These are phyloP conservation scores for Phoenix roebelenii DNA, from an alignment of 176 grass and related monocot species.

Conservation along the genomic window DNA sequence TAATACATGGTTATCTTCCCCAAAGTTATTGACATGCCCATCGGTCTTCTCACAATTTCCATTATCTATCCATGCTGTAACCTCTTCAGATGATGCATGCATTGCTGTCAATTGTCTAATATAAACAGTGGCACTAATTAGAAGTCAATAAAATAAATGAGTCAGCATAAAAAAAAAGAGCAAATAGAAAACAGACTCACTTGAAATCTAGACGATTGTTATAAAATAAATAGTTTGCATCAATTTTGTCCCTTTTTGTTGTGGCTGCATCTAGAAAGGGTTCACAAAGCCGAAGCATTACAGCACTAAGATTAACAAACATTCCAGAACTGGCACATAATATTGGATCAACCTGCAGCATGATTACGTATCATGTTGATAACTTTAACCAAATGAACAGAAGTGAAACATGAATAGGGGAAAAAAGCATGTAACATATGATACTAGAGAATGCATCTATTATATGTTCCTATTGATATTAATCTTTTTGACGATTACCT, in stretches of 20 bases:
- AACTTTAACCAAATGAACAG: not conserved
- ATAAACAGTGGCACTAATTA: slow-evolving; percentile 13
- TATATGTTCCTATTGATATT: not conserved
- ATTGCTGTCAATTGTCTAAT: slow-evolving; percentile 79
- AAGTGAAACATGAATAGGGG: too few relatives aligned
- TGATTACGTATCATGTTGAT: slow-evolving; percentile 1
- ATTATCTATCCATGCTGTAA: slow-evolving; percentile 64
- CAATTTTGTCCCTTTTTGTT: slow-evolving; percentile 84
- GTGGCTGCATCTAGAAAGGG: slow-evolving; percentile 69
- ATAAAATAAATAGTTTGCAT: slow-evolving; percentile 72
- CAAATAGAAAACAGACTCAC: slow-evolving; percentile 22
- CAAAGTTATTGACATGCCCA: slow-evolving; percentile 23
- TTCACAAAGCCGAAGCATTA: slow-evolving; percentile 87
- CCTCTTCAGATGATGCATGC: slow-evolving; percentile 94
- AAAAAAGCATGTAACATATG: too few relatives aligned
- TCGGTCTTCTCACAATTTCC: slow-evolving; percentile 34
- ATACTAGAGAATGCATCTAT: too few relatives aligned
- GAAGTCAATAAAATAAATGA: slow-evolving; percentile 16
- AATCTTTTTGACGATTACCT: slow-evolving; percentile 33
- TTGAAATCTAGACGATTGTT: slow-evolving; percentile 71
- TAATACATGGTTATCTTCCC: slow-evolving; percentile 27
- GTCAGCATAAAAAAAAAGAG: not conserved
- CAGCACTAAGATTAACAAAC: slow-evolving; percentile 92
- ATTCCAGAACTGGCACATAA: slow-evolving; percentile 81
- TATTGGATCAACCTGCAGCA: slow-evolving; percentile 66